Evolutionary conservation across 2,329 filamentous ascomycete species (phyloP).

Genomic region (Daldinia sp.): DNA sequence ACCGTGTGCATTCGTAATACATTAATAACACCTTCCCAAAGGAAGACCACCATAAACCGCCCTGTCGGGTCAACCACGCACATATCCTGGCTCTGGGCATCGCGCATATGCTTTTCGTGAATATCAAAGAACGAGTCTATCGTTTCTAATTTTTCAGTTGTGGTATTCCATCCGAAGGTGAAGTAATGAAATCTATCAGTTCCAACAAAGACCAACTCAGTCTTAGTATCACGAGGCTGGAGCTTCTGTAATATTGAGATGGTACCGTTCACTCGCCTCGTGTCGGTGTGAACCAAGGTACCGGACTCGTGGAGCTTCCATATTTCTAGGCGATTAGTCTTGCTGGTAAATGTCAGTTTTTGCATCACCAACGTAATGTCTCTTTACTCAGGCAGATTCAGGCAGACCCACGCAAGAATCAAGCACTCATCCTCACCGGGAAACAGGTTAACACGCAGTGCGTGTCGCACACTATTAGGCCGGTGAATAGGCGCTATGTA

Average conservation of each 20-base stretch:
- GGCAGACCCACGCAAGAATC: slow-evolving; percentile 80
- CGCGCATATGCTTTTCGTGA: slow-evolving; percentile 73
- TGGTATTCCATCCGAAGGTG: slow-evolving; percentile 83
- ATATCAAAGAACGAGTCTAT: slow-evolving; percentile 65
- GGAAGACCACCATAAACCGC: slow-evolving; percentile 67
- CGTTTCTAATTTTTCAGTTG: slow-evolving; percentile 64
- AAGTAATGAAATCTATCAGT: slow-evolving; percentile 94
- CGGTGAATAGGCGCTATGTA: slow-evolving; percentile 95
- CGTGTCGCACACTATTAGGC: slow-evolving; percentile 91
- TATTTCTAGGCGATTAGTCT: slow-evolving; percentile 87
- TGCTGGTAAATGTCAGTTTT: slow-evolving; percentile 64
- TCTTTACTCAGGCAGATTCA: slow-evolving; percentile 22
- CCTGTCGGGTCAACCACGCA: slow-evolving; percentile 87
- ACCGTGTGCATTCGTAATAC: slow-evolving; percentile 64
- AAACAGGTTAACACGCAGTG: slow-evolving; percentile 82
- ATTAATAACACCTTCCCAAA: slow-evolving; percentile 71
- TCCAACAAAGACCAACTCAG: slow-evolving; percentile 90
- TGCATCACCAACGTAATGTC: slow-evolving; percentile 12
- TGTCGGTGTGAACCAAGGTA: slow-evolving; percentile 66
- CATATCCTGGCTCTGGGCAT: slow-evolving; percentile 84
- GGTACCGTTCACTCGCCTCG: slow-evolving; percentile 83
- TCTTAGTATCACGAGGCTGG: slow-evolving; percentile 77
- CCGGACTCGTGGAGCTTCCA: slow-evolving; percentile 78
- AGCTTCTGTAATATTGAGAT: slow-evolving; percentile 87
- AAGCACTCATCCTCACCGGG: slow-evolving; percentile 81